Percentiles rank a stretch among this genome's conserved stretches.
These are phyloP conservation scores for Mytilinidion resinicola DNA, from an alignment of 495 filamentous ascomycete species.

Conservation along the genomic window DNA sequence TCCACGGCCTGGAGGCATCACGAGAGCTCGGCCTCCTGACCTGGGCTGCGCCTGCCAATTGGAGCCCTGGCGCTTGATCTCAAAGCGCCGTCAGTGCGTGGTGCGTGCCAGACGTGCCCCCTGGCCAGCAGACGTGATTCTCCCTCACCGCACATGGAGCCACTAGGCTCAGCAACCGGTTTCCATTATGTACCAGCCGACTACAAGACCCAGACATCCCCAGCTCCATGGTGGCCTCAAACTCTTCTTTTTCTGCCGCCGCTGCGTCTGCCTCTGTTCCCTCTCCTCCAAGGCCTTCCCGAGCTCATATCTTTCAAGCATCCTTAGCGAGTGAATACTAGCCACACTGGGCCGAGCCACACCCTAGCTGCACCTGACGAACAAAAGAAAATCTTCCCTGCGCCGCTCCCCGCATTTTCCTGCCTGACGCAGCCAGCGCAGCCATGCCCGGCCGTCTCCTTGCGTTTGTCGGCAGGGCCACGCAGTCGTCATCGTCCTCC, in stretches of 20 bases:
- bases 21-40: neutral
- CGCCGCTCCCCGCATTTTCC: constrained; percentile 18
- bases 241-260: neutral
- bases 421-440: constrained; percentile 2
- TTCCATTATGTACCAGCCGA: neutral
- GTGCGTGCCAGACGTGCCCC: neutral
- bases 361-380: neutral
- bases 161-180: neutral
- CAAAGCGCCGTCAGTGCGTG: neutral
- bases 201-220: neutral
- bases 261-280: neutral
- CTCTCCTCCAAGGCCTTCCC: neutral
- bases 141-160: neutral
- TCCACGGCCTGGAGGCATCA: too few relatives aligned
- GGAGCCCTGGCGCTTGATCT: neutral
- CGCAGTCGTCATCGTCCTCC: constrained; percentile 15
- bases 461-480: constrained; percentile 3
- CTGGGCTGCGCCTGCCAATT: neutral
- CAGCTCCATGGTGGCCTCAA: neutral
- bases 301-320: neutral
- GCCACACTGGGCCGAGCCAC: neutral
- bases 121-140: neutral
- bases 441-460: constrained; percentile 27
- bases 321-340: neutral
- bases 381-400: neutral